A percentile compares a stretch with the other conserved stretches of the same genome.
phyloP scores from a whole-genome alignment of 257 asterid species.

The Penstemon davidsonii region DNA sequence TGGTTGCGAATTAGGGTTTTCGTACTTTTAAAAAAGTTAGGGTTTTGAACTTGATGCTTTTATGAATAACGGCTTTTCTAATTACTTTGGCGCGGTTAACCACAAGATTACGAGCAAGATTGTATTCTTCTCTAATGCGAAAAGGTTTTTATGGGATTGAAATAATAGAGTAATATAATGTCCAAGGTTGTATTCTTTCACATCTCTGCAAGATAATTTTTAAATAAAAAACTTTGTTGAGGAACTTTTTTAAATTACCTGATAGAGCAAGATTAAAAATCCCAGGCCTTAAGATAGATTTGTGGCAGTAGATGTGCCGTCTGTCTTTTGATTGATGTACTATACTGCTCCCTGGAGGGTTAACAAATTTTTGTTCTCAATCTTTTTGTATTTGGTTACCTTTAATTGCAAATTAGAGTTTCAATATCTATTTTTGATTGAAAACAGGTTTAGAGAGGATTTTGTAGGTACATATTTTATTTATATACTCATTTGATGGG shows the following conservation, averaged over 20 bases:
- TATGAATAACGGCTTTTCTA: neutral
- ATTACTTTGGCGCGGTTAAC: conserved; percentile 5
- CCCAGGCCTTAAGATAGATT: neutral
- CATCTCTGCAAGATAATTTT: too few relatives aligned
- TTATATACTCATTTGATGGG: too few relatives aligned
- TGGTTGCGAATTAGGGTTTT: conserved; percentile 32
- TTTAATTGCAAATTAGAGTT: neutral
- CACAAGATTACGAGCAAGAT: neutral
- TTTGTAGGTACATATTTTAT: too few relatives aligned
- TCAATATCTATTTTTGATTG: too few relatives aligned
- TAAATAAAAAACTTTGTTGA: too few relatives aligned
- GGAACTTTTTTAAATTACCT: too few relatives aligned
- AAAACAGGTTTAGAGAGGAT: too few relatives aligned
- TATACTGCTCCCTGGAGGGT: too few relatives aligned
- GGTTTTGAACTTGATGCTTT: conserved; percentile 24
- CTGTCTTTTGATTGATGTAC: too few relatives aligned
- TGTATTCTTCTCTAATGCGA: neutral
- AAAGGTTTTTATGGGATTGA: neutral
- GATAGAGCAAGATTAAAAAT: neutral
- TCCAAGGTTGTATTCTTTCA: too few relatives aligned
- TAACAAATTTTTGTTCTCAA: neutral
- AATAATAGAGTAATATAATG: too few relatives aligned
- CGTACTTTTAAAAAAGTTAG: conserved; percentile 22
- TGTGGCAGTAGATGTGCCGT: neutral
- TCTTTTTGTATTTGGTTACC: neutral